These are phyloP conservation scores for Thielaviopsis cerberus DNA, from an alignment of 2,329 filamentous ascomycete species.

Conservation along the genomic window DNA sequence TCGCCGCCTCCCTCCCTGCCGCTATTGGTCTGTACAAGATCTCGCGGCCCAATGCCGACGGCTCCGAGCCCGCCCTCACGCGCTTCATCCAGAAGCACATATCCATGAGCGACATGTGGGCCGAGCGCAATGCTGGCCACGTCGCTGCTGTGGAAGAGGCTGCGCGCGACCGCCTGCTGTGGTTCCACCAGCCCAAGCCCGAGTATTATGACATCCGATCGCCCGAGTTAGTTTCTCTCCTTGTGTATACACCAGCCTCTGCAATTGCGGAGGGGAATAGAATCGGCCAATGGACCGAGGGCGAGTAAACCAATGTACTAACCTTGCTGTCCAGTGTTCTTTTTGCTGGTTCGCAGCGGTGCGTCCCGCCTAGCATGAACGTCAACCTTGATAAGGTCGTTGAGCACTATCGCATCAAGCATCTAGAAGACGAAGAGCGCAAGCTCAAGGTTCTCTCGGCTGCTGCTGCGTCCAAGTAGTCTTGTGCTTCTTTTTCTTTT, in stretches of 20 bases:
- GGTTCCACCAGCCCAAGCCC: conserved; percentile 26
- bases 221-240: conserved; percentile 32
- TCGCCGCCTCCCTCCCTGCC: conserved; percentile 26
- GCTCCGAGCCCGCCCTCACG: conserved; percentile 29
- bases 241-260: neutral
- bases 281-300: neutral
- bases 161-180: conserved; percentile 37
- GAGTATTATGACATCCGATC: conserved; percentile 34
- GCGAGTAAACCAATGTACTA: conserved; percentile 3
- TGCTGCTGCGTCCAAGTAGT: conserved; percentile 14
- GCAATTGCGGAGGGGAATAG: neutral
- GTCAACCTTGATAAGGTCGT: conserved; percentile 36
- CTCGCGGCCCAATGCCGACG: conserved; percentile 29
- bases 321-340: conserved; percentile 33
- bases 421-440: conserved; percentile 35
- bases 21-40: conserved; percentile 29
- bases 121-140: conserved; percentile 33
- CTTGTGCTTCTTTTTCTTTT: no score
- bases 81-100: conserved; percentile 29
- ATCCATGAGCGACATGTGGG: conserved; percentile 27
- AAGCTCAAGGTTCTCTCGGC: conserved; percentile 31
- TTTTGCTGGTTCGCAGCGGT: conserved; percentile 30
- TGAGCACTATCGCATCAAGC: conserved; percentile 37
- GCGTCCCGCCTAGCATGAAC: conserved; percentile 6
- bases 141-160: conserved; percentile 36